phyloP scores from a whole-genome alignment of 331 rosid genomes.

The Rhamnella rubrinervis region DNA sequence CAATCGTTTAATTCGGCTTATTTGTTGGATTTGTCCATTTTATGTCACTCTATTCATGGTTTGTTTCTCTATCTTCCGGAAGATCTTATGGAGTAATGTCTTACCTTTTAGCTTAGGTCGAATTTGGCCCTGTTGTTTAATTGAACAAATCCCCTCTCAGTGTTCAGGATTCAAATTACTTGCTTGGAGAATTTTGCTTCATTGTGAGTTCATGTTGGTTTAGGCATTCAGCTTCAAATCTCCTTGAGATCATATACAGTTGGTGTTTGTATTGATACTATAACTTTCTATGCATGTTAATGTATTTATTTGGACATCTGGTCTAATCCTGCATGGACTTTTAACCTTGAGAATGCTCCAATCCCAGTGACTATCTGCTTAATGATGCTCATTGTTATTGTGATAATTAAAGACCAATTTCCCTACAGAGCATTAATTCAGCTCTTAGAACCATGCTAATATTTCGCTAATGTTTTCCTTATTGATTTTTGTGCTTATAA shows the following conservation, averaged over 20 bases:
- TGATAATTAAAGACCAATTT: no score
- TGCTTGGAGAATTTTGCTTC: not conserved
- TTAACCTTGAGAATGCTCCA: no score
- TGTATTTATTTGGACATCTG: not conserved
- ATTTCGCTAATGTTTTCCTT: constrained; percentile 1
- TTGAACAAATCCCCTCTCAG: not conserved
- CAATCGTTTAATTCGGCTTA: not conserved
- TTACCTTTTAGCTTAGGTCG: not conserved
- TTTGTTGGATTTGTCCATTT: not conserved
- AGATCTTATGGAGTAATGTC: not conserved
- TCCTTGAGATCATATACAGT: not conserved
- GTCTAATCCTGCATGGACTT: no score
- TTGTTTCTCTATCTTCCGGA: not conserved
- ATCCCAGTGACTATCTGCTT: no score
- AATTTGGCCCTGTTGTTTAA: not conserved
- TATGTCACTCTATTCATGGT: not conserved
- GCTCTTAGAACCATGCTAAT: not conserved
- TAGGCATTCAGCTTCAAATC: not conserved
- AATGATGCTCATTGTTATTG: no score
- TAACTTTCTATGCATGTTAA: not conserved
- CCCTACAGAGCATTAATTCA: no score
- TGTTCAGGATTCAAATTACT: not conserved
- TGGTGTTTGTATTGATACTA: not conserved
- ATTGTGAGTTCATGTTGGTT: not conserved
- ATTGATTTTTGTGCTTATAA: constrained; percentile 22